Conservation (phyloP, 2,329 filamentous ascomycete genomes). For the Cordyceps farinosa region DNA sequence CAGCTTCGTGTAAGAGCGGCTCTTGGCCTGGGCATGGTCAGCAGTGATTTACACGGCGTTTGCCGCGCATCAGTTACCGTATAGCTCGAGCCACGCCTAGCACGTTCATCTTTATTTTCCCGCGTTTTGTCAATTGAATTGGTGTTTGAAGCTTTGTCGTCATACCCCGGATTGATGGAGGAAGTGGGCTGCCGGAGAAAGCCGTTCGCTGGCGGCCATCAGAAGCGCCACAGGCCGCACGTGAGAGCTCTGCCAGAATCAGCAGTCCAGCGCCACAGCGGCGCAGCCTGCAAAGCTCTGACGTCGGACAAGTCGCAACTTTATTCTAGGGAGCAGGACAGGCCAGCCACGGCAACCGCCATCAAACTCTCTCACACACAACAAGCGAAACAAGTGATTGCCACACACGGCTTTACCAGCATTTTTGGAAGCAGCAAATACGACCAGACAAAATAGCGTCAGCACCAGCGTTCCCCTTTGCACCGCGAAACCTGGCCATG, state of each 20-base stretch:
- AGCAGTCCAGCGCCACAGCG: conserved; percentile 14
- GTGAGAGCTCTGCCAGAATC: conserved; percentile 10
- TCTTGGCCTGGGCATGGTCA: not conserved
- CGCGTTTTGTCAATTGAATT: not conserved
- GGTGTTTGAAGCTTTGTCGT: not conserved
- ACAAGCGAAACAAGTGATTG: not conserved
- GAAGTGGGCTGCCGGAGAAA: conserved; percentile 6
- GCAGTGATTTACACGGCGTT: not conserved
- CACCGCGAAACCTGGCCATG: conserved; percentile 1
- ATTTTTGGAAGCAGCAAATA: not conserved
- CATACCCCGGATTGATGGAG: conserved; percentile 8
- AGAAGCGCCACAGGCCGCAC: conserved; percentile 13
- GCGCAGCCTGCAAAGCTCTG: conserved; percentile 16
- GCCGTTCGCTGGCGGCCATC: not conserved
- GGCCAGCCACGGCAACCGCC: not conserved
- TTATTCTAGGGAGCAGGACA: not conserved
- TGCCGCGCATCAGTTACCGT: not conserved
- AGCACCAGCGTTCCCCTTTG: not conserved
- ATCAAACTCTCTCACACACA: not conserved
- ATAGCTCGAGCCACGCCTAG: not conserved
- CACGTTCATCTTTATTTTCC: not conserved
- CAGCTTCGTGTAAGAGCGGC: conserved; percentile 2
- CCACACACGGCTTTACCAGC: too few species aligned
- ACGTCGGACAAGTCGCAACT: conserved; percentile 7
- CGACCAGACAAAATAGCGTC: not conserved